phyloP scores from a whole-genome alignment of 768 basidiomycete genomes.

The Amylocystis lapponica region DNA sequence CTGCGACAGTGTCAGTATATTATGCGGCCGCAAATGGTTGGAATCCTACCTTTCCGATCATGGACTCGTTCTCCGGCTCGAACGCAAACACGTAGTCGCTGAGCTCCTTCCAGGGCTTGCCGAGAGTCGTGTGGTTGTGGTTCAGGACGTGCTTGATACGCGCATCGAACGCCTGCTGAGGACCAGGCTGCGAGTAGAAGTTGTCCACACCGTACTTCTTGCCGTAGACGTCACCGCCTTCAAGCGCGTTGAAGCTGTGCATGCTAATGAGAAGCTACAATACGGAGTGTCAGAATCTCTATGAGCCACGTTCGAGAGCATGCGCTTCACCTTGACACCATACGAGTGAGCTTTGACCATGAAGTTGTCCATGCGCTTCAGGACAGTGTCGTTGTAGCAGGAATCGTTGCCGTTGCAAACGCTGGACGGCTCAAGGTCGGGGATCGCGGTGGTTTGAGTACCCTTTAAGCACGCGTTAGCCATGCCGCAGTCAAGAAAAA shows the following conservation, averaged over 20 bases:
- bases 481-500: background rate
- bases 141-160: constrained; percentile 34
- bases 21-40: background rate
- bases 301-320: background rate
- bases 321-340: constrained; percentile 25
- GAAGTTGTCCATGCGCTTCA: constrained; percentile 32
- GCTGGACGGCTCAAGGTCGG: constrained; percentile 28
- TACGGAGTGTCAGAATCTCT: background rate
- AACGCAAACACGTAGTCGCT: constrained; percentile 32
- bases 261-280: constrained; percentile 14
- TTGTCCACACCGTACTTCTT: constrained; percentile 24
- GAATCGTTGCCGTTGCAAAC: constrained; percentile 23
- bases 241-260: constrained; percentile 30
- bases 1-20: constrained; percentile 1
- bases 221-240: constrained; percentile 30
- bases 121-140: constrained; percentile 31
- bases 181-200: constrained; percentile 26
- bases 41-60: constrained; percentile 22
- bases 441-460: constrained; percentile 22
- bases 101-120: constrained; percentile 33
- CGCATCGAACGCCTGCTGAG: constrained; percentile 29
- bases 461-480: no score
- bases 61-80: constrained; percentile 33
- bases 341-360: constrained; percentile 32
- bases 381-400: constrained; percentile 31